Conservation (phyloP, 108 stramenopile species). For the Nitzschia inconspicua region DNA sequence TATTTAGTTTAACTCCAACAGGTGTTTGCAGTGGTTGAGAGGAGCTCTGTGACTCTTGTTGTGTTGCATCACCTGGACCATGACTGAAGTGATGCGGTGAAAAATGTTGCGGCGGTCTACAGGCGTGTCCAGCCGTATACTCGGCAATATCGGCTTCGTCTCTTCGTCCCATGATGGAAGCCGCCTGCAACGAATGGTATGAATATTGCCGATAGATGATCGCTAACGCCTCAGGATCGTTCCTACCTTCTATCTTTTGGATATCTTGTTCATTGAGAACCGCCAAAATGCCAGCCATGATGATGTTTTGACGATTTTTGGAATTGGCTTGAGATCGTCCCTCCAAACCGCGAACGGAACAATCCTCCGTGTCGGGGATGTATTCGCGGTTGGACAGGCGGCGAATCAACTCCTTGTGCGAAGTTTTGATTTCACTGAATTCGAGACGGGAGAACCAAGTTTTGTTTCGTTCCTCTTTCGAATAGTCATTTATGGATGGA, state of each 20-base stretch:
- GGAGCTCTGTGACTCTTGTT: too few species aligned
- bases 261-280: background rate
- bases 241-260: too few species aligned
- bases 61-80: too few species aligned
- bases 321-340: background rate
- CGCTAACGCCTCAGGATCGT: background rate
- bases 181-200: background rate
- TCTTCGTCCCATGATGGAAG: too few species aligned
- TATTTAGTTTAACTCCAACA: too few species aligned
- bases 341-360: background rate
- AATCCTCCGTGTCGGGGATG: background rate
- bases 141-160: too few species aligned
- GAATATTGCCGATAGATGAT: background rate
- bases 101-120: too few species aligned
- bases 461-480: background rate
- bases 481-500: too few species aligned
- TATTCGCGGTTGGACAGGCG: background rate
- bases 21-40: too few species aligned
- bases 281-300: background rate
- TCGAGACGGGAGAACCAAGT: background rate
- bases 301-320: background rate
- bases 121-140: too few species aligned
- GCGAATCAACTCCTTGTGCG: background rate
- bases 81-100: too few species aligned
- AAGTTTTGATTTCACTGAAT: background rate